These are phyloP conservation scores for Aspergillus glaucus DNA, from an alignment of 2,329 filamentous ascomycete species.

Conservation along the genomic window DNA sequence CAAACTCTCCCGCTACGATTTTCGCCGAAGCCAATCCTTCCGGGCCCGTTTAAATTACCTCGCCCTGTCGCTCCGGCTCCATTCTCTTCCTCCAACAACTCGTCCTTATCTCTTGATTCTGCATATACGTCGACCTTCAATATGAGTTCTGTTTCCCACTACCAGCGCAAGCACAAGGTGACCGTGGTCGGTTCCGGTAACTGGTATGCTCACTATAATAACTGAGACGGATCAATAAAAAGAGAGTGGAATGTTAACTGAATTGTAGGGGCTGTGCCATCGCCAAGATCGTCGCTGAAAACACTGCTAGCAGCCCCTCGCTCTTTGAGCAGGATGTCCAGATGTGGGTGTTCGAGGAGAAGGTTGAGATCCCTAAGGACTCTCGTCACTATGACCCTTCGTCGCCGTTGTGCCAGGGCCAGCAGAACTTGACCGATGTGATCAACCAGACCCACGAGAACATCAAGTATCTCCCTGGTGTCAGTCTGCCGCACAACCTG, in stretches of 20 bases:
- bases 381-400: constrained; percentile 69
- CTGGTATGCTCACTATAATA: constrained; percentile 54
- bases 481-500: constrained; percentile 70
- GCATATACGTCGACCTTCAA: constrained; percentile 9
- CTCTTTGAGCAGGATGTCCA: constrained; percentile 85
- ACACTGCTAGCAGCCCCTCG: constrained; percentile 67
- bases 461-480: constrained; percentile 91
- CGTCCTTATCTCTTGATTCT: constrained; percentile 8
- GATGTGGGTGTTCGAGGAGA: constrained; percentile 99
- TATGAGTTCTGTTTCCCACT: constrained; percentile 28
- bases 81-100: constrained; percentile 11
- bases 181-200: constrained; percentile 94
- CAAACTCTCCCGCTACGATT: neutral
- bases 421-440: constrained; percentile 80
- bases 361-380: constrained; percentile 65
- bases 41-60: constrained; percentile 13
- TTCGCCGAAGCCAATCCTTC: constrained; percentile 11
- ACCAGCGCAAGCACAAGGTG: constrained; percentile 35
- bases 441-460: constrained; percentile 96
- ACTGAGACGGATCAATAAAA: constrained; percentile 34
- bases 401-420: constrained; percentile 67
- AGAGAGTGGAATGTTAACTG: constrained; percentile 68
- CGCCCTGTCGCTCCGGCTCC: constrained; percentile 4
- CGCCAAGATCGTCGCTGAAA: constrained; percentile 93
- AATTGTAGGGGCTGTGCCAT: constrained; percentile 82